Conservation (phyloP, 805 yeast species). For the Lachancea nothofagi region DNA sequence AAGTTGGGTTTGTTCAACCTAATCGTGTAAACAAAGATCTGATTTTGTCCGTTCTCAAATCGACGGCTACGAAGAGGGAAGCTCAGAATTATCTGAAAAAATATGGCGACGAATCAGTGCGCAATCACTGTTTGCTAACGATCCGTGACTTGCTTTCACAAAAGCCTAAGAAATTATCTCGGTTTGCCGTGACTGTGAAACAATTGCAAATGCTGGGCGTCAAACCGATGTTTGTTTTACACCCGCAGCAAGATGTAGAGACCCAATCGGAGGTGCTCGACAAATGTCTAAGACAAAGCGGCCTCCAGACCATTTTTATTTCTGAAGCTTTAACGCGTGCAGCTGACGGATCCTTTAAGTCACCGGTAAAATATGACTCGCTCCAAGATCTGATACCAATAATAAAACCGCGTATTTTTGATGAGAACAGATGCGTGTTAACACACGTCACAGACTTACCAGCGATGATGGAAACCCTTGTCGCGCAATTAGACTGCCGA, state of each 20-base stretch:
- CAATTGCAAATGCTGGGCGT: conserved; percentile 46
- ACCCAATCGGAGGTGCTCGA: conserved; percentile 25
- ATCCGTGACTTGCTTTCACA: conserved; percentile 21
- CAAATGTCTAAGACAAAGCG: conserved; percentile 17
- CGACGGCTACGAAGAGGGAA: conserved; percentile 92
- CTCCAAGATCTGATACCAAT: conserved; percentile 34
- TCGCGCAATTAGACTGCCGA: conserved; percentile 34
- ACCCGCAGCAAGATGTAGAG: conserved; percentile 20
- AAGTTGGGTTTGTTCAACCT: conserved; percentile 19
- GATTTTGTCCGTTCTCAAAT: conserved; percentile 75
- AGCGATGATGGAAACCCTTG: conserved; percentile 29
- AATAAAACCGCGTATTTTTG: conserved; percentile 62
- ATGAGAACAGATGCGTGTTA: conserved; percentile 43
- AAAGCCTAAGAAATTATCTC: conserved; percentile 9
- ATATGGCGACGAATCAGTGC: conserved; percentile 38
- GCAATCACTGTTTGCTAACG: conserved; percentile 27
- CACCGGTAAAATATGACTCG: conserved; percentile 35
- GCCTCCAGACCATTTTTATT: conserved; percentile 24
- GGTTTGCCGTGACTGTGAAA: conserved; percentile 23
- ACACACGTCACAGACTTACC: conserved; percentile 38
- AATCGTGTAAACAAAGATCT: conserved; percentile 46
- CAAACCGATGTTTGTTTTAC: conserved; percentile 64
- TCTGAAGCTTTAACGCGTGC: conserved; percentile 20
- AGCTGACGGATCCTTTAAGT: conserved; percentile 14
- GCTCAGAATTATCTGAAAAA: conserved; percentile 74